These are phyloP conservation scores for Ceratocystis harringtonii DNA, from an alignment of 2,329 filamentous ascomycete genomes.

Conservation along the genomic window DNA sequence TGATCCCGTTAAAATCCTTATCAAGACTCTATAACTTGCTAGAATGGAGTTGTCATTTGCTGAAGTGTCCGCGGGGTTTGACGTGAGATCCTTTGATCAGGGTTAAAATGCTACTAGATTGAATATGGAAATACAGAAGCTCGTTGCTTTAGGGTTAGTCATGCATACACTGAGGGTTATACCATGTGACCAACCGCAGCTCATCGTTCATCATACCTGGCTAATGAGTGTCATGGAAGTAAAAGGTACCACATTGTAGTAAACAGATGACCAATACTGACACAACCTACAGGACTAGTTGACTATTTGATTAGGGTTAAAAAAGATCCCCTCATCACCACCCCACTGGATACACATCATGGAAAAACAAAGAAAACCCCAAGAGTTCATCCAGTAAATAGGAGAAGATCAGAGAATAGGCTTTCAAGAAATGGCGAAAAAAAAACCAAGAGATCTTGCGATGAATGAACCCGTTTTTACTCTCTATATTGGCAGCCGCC, in stretches of 20 bases:
- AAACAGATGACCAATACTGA: too few species aligned
- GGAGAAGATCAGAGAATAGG: background rate
- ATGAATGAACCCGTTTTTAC: slow-evolving; percentile 3
- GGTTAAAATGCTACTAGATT: background rate
- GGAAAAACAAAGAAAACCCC: background rate
- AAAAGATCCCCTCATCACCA: background rate
- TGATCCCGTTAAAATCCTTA: background rate
- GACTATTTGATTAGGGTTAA: too few species aligned
- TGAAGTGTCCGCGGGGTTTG: background rate
- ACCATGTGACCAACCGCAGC: too few species aligned
- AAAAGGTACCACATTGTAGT: too few species aligned
- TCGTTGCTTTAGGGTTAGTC: background rate
- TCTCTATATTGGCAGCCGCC: slow-evolving; percentile 3
- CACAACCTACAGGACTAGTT: too few species aligned
- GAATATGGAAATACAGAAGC: background rate
- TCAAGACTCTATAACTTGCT: background rate
- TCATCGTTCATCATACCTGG: too few species aligned
- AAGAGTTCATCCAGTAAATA: background rate
- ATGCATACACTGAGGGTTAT: background rate
- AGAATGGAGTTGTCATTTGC: background rate
- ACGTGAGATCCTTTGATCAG: background rate
- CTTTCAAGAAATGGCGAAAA: background rate
- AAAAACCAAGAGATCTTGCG: background rate
- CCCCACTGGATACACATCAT: background rate
- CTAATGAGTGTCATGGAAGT: too few species aligned